Base-by-base conservation (phyloP, 2,329 filamentous ascomycete species). In the Torrubiellomyces zombiae region DNA sequence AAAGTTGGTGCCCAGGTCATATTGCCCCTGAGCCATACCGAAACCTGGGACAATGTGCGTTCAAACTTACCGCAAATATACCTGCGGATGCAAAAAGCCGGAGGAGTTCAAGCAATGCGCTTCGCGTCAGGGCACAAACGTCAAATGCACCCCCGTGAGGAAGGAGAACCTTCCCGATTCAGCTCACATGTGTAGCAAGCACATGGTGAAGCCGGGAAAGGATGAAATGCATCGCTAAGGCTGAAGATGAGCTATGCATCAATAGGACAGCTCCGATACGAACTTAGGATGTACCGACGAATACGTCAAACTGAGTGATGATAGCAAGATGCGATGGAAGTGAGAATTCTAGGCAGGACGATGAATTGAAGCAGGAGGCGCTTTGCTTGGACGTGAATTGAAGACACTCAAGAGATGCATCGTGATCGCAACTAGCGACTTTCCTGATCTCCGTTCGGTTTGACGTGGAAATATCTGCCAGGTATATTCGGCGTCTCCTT, bases 401-500 rank as follows among this genome's bases (percentile, higher is more conserved):
- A n/a, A n/a, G n/a, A n/a, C n/a, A n/a, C n/a, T n/a, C n/a, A n/a
- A n/a, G n/a, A n/a, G n/a, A n/a, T n/a, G n/a, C n/a, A n/a, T n/a
- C n/a, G n/a, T n/a, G n/a, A n/a, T n/a, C n/a, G n/a, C n/a, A n/a
- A n/a, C n/a, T n/a, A n/a, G n/a, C n/a, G n/a, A n/a, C n/a, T n/a
- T n/a, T n/a, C n/a, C n/a, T n/a, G n/a, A n/a, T n/a, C n/a, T n/a
- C n/a, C n/a, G n/a, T n/a, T n/a, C n/a, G n/a, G n/a, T n/a, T n/a
- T 19, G 16, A 19, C 23, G 20, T 29, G 28, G 18, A 22, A 26
- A 20, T 15, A 29, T 17, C 18, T 26, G 15, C 18, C 23, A 16
- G 28, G 23, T 29, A 25, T 25, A 18, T n/a, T 22, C 22, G 27
- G 27, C 14, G 23, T 29, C 21, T 28, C 27, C 28, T 23, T 24